These are phyloP conservation scores for Cercospora sp. DNA, from an alignment of 2,329 filamentous ascomycete genomes.

Conservation along the genomic window DNA sequence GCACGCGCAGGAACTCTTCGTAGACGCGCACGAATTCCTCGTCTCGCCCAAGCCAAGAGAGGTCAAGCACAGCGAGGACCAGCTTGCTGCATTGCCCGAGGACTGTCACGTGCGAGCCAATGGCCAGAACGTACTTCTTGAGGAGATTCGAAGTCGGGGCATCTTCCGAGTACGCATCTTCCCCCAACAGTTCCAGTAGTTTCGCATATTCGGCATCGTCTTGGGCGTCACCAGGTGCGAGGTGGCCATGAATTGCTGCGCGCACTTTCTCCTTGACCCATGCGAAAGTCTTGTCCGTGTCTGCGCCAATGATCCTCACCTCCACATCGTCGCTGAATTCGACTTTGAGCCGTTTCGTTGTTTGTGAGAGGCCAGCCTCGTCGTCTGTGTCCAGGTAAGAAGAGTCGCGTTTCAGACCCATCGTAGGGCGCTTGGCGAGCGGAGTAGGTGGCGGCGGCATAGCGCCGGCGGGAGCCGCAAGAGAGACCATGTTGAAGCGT, in stretches of 20 bases:
- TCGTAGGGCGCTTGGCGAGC: conserved; percentile 35
- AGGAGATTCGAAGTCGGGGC: conserved; percentile 55
- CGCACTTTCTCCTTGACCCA: conserved; percentile 63
- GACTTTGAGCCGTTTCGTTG: conserved; percentile 49
- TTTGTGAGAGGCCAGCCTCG: conserved; percentile 37
- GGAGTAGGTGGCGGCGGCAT: conserved; percentile 40
- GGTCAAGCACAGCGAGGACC: conserved; percentile 58
- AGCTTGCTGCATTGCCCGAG: conserved; percentile 59
- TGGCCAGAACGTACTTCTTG: conserved; percentile 60
- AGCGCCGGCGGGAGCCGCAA: conserved; percentile 32
- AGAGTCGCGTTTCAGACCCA: conserved; percentile 40
- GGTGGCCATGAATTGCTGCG: conserved; percentile 46
- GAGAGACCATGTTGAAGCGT: conserved; percentile 37
- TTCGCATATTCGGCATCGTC: conserved; percentile 60
- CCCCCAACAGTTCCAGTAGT: conserved; percentile 40
- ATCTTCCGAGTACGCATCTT: conserved; percentile 39
- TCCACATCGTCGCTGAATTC: conserved; percentile 52
- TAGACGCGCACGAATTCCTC: conserved; percentile 60
- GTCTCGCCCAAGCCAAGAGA: conserved; percentile 63
- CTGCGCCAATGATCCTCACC: conserved; percentile 48
- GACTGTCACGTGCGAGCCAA: conserved; percentile 57
- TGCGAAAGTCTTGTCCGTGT: conserved; percentile 55
- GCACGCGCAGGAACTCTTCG: conserved; percentile 57
- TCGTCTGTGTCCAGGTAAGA: conserved; percentile 42
- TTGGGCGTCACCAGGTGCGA: conserved; percentile 44